Conservation (phyloP, 768 basidiomycete species). For the Phylloporus sp. region DNA sequence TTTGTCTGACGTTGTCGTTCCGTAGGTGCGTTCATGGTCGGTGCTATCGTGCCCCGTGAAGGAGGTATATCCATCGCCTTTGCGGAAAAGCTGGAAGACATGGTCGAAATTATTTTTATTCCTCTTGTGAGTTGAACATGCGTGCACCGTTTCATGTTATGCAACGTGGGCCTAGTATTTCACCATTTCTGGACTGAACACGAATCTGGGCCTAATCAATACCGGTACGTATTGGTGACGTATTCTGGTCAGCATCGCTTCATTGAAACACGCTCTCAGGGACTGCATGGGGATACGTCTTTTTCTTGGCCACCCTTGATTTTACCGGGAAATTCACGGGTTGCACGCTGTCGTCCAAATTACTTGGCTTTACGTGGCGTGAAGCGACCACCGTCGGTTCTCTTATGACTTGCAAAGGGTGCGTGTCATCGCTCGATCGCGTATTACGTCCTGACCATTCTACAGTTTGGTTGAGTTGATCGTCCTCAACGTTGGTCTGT, state of each 20-base stretch:
- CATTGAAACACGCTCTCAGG: slow-evolving; percentile 34
- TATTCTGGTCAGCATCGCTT: neutral
- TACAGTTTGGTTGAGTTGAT: slow-evolving; percentile 85
- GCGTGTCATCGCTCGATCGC: slow-evolving; percentile 24
- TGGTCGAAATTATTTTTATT: slow-evolving; percentile 86
- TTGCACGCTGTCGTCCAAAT: slow-evolving; percentile 65
- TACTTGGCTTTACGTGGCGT: slow-evolving; percentile 72
- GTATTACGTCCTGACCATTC: slow-evolving; percentile 2
- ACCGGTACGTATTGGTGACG: slow-evolving; percentile 42
- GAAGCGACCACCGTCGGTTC: slow-evolving; percentile 85
- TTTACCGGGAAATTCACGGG: slow-evolving; percentile 89
- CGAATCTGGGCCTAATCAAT: slow-evolving; percentile 81
- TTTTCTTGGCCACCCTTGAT: slow-evolving; percentile 73
- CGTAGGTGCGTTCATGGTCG: slow-evolving; percentile 77
- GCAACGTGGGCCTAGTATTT: slow-evolving; percentile 64
- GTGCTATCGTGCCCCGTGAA: slow-evolving; percentile 80
- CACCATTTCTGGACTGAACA: slow-evolving; percentile 88
- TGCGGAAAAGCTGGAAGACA: slow-evolving; percentile 93
- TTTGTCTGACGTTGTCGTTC: neutral
- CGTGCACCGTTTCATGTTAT: neutral
- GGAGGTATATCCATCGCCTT: slow-evolving; percentile 80
- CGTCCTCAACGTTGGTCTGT: slow-evolving; percentile 90
- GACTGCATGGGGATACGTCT: slow-evolving; percentile 83
- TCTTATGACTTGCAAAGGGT: slow-evolving; percentile 96
- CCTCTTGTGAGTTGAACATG: slow-evolving; percentile 60